Base-by-base conservation (phyloP, 441 rosid species). In the Pelargonium myrrhifolium region DNA sequence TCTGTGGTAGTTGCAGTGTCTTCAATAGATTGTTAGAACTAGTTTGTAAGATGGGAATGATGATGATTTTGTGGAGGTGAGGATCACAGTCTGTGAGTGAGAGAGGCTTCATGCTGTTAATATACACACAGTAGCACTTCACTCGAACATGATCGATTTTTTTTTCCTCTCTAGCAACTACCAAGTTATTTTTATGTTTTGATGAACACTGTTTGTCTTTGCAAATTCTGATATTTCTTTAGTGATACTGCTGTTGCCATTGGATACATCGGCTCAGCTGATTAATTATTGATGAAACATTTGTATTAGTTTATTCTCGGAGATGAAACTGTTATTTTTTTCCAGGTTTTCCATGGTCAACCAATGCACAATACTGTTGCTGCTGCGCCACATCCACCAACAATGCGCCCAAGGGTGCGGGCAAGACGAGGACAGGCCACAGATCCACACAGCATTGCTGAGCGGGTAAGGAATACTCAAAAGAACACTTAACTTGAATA, bases 351-450 rank as follows among this genome's bases (percentile, higher is more conserved):
- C 75, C 98, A 88, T 63, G 97, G 96, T 9, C 99, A 90, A 79
- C 90, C 97, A 8, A 74, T 87, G 88, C 79, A 88, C 51, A 76
- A 83, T 75, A 82, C 90, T 71, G 79, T 82, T 65, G 83, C 96
- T 66, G 70, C 89, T 6, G 91, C 87, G 40, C 97, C 96, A 51
- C 97, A 94, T 79, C 90, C 96, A 66, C 92, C 99, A 2, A 68
- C 88, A 65, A 85, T 94, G 85, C 99, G 98, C 3, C 98, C 99
- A 12, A 84, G 97, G 83, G 95, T 90, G 51, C 85, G 99, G 70
- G 99, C 99, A 82, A 86, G 99, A 77, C 85, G 97, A 83, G 99
- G 99, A 64, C 99, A 94, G 69, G 99, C 99, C 65, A 94, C 99
- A 51, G 99, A 94, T 87, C 99, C 99, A 63, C 99, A 94, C 72